Evolutionary conservation across 192 early-diverging fungal species (phyloP).

Genomic region (Rhizophagus clarus): DNA sequence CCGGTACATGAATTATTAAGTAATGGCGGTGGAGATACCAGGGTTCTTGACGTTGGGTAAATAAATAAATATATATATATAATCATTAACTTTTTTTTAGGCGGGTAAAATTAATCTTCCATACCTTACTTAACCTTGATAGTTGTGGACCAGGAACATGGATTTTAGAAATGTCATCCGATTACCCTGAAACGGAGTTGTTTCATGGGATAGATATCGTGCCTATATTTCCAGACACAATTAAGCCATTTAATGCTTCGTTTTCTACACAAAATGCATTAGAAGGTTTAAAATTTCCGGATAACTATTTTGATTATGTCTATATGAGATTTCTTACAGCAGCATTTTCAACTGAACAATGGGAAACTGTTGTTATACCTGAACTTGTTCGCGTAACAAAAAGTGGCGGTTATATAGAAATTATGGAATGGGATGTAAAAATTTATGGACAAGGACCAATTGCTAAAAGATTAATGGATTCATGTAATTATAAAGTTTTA

Average conservation of each 20-base stretch:
- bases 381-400: conserved; percentile 25
- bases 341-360: neutral
- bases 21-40: neutral
- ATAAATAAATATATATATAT: too few species aligned
- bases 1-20: neutral
- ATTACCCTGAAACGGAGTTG: neutral
- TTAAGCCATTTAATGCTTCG: conserved; percentile 37
- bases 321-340: neutral
- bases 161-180: neutral
- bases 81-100: too few species aligned
- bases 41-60: neutral
- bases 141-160: neutral
- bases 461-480: neutral
- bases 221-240: neutral
- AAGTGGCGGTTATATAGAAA: conserved; percentile 5
- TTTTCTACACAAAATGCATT: conserved; percentile 38
- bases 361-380: neutral
- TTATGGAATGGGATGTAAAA: conserved; percentile 33
- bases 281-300: neutral
- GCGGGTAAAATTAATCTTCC: too few species aligned
- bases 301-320: neutral
- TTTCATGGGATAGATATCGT: neutral
- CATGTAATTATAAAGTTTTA: neutral
- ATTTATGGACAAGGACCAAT: neutral
- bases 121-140: neutral